Base-by-base conservation (phyloP, 2,329 filamentous ascomycete species). In the Aspergillus versicolor region DNA sequence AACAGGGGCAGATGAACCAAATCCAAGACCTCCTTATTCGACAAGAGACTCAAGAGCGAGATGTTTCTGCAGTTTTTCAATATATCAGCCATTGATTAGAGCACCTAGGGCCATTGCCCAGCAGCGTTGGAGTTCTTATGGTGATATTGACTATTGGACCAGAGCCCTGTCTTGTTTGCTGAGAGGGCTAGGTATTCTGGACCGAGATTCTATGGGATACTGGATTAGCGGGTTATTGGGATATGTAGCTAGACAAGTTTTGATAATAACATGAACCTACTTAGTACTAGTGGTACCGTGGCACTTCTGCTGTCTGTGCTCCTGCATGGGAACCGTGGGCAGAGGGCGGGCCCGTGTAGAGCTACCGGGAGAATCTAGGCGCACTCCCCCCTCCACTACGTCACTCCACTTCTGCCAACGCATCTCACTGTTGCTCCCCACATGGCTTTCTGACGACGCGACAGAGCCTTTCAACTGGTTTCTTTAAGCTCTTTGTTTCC, bases 1-100 rank as follows among this genome's bases (percentile, higher is more conserved):
- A 83, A 62, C 77, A 79, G 5, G 85, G 85, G 0, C 88, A 85
- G 0, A 75, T 99, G 69, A 84, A 85, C 62, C 83, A 84, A 58
- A 99, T 99, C 58, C 93, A 99, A 74, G 94, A 99, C 78, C 75
- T 97, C 70, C 71, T 99, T 69, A 78, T 99, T 48, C 84, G 93
- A 63, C 94, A 97, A 74, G 94, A 99, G 77, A 85, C 83, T 57
- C 83, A 81, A 4, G 87, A 93, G 73, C 78, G 81, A 22, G 90
- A 91, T 68, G 92, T 99, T 8, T 97, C 91, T 62, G 91, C 93
- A 11, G 92, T 97, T 34, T 99, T 99, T 73, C 94, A 99, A 81
- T 99, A 97, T 75, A 97, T 99, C 69, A 97, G 92, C 64, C 94
- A 97, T 77, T 90, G 61, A 75, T 50, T 22, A 50, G 24, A 32